Base-by-base conservation (phyloP, 164 flowering plant species). In the Berberis thunbergii region DNA sequence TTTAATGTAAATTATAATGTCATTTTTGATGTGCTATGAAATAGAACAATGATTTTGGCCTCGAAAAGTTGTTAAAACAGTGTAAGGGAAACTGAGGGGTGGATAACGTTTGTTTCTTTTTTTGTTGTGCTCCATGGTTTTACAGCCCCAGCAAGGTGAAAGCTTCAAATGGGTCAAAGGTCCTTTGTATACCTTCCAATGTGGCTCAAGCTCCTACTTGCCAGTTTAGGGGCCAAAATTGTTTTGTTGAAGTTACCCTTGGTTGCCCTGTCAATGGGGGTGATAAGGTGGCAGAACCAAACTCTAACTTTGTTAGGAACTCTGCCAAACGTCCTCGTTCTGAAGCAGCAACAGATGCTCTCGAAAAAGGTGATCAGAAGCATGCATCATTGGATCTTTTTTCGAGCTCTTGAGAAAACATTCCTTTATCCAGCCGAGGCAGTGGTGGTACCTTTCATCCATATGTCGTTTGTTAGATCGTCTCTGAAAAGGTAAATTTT, bases 391-490 rank as follows among this genome's bases (percentile, higher is more conserved):
- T 63, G 39, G 86, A 78, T 58, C 68, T 72, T 58, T 58, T 60
- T 52, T 62, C 72, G 82, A 66, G 64, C 53, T 59, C 68, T 64
- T 76, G 91, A 85, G 65, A 88, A 81, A 70, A 80, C 86, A 63
- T 87, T 89, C 73, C 75, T 95, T 64, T 91, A 84, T 82, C 97
- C 99, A 48, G 64, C 82, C 10, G 99, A 89, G 71, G 91, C 97
- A 45, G 92, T 95, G 62, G 75, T 89, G 70, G 89, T 95, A 59
- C 97, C 97, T 26, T 80, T 91, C 53, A 65, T 89, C 80, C 88
- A 86, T 60, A 73, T 89, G 65, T 74, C 86, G 43, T 80, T 78
- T 73, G 83, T 90, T 50, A 85, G 84, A 77, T 81, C 88, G 67
- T 89, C 96, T 66, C 64, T 85, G 61, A 89, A 79, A 78, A 89